These are phyloP conservation scores for Carnegiea gigantea DNA, from an alignment of 179 eudicot species.

Conservation along the genomic window DNA sequence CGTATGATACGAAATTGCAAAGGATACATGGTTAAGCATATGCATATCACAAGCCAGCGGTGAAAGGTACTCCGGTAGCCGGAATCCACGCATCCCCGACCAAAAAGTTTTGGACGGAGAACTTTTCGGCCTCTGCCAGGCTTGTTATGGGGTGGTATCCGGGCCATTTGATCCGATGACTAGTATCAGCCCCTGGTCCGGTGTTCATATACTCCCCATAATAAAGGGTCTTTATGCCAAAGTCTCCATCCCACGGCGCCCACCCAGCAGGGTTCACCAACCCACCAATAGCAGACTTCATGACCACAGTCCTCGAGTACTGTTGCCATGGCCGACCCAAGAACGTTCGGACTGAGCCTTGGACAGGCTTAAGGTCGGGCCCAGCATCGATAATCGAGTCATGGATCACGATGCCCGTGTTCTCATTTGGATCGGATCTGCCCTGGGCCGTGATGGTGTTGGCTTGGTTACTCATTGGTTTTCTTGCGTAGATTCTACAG, in stretches of 20 bases:
- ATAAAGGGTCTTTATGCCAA: slow-evolving; percentile 32
- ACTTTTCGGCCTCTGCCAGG: slow-evolving; percentile 28
- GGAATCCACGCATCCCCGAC: slow-evolving; percentile 40
- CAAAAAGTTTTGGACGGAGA: slow-evolving; percentile 34
- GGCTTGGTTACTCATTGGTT: slow-evolving; percentile 29
- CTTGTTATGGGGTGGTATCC: slow-evolving; percentile 33
- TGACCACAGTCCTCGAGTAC: slow-evolving; percentile 38
- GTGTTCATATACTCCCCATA: slow-evolving; percentile 43
- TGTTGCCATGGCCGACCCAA: slow-evolving; percentile 44
- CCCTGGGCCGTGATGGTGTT: slow-evolving; percentile 46
- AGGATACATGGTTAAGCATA: not conserved
- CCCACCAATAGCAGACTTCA: slow-evolving; percentile 29
- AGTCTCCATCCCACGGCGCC: slow-evolving; percentile 36
- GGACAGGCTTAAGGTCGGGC: slow-evolving; percentile 22
- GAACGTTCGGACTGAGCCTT: slow-evolving; percentile 26
- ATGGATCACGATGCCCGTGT: slow-evolving; percentile 43
- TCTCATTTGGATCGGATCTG: slow-evolving; percentile 32
- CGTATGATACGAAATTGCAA: too few relatives aligned
- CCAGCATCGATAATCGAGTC: slow-evolving; percentile 29
- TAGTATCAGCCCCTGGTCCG: slow-evolving; percentile 35
- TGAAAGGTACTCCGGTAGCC: slow-evolving; percentile 33
- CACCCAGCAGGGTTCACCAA: slow-evolving; percentile 37
- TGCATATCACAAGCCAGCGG: slow-evolving; percentile 30
- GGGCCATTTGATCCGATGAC: slow-evolving; percentile 37
- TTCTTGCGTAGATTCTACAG: slow-evolving; percentile 34